These are phyloP conservation scores for Butyriboletus loyo DNA, from an alignment of 768 basidiomycete genomes.

Conservation along the genomic window DNA sequence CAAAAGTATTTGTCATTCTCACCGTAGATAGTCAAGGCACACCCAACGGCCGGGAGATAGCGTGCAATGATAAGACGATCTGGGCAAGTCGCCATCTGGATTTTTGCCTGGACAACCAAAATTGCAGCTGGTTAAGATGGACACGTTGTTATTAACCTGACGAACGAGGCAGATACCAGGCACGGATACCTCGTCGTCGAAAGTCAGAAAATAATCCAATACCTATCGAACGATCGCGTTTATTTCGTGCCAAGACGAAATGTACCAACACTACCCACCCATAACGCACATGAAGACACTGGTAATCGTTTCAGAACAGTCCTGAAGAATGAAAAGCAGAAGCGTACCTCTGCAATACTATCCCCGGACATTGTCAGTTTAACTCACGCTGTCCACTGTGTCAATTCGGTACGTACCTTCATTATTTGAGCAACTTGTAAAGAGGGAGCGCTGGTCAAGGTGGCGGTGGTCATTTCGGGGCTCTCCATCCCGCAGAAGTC, in stretches of 20 bases:
- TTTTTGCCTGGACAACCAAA: neutral
- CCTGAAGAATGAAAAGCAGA: too few relatives aligned
- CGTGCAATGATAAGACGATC: neutral
- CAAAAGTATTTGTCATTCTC: neutral
- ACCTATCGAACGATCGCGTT: neutral
- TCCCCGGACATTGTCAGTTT: neutral
- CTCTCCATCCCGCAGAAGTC: neutral
- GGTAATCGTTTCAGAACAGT: neutral
- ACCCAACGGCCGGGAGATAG: neutral
- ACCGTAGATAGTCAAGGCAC: neutral
- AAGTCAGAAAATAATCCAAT: neutral
- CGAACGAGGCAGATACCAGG: neutral
- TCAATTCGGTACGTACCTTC: neutral
- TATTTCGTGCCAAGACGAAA: neutral
- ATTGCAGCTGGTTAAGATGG: neutral
- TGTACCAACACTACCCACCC: neutral
- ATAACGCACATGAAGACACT: neutral
- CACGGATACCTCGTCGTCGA: neutral
- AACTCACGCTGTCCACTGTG: neutral
- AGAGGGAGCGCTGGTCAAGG: neutral
- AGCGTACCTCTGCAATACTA: neutral
- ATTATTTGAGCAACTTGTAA: neutral
- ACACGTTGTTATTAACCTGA: neutral
- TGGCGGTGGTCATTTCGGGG: neutral
- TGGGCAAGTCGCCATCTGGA: neutral